A percentile compares a stretch with the other conserved stretches of the same genome.
Evolutionary conservation across 257 asterid species (phyloP).

Genomic region (Vinca minor): DNA sequence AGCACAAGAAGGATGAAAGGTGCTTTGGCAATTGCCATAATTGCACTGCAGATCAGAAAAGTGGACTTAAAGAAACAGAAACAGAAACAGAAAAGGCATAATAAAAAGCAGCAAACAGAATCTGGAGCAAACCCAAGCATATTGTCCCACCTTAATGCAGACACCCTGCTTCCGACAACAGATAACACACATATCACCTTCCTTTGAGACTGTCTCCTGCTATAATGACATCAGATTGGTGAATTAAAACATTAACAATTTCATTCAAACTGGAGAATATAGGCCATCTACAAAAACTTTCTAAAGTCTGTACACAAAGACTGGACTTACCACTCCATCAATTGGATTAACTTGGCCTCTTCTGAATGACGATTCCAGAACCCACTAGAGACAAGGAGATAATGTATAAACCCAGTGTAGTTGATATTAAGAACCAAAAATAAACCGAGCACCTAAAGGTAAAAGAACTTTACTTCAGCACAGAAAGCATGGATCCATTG

Average conservation of each 20-base stretch:
- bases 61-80: background rate
- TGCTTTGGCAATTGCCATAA: slow-evolving; percentile 86
- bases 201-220: slow-evolving; percentile 66
- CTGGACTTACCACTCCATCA: slow-evolving; percentile 60
- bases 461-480: slow-evolving; percentile 75
- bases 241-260: background rate
- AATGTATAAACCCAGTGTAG: slow-evolving; percentile 20
- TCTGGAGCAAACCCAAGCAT: background rate
- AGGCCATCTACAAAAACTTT: no score
- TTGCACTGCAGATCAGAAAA: slow-evolving; percentile 60
- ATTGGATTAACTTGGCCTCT: slow-evolving; percentile 77
- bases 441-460: slow-evolving; percentile 13
- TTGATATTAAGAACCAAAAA: slow-evolving; percentile 11
- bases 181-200: slow-evolving; percentile 53
- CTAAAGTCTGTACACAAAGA: background rate
- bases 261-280: background rate
- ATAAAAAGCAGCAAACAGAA: background rate
- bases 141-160: slow-evolving; percentile 68
- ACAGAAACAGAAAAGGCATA: slow-evolving; percentile 16
- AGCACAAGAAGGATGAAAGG: slow-evolving; percentile 96
- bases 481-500: slow-evolving; percentile 97
- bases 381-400: slow-evolving; percentile 57
- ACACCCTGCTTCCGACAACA: slow-evolving; percentile 83
- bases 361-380: slow-evolving; percentile 64
- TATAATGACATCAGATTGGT: slow-evolving; percentile 4